Base-by-base conservation (phyloP, 2,329 filamentous ascomycete species). In the Thielaviopsis punctulata region DNA sequence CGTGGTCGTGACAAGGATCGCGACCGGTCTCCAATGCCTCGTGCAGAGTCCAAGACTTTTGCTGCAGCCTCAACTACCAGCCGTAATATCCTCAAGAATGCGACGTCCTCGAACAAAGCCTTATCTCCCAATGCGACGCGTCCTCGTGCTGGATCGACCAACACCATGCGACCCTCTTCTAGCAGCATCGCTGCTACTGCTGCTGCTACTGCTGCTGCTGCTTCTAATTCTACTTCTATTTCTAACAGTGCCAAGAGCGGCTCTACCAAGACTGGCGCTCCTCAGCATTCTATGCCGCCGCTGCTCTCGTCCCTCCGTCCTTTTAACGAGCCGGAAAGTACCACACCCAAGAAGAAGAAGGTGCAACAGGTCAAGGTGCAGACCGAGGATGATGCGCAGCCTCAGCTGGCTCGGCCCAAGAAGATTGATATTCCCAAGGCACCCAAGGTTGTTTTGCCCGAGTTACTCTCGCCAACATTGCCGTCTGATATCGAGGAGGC, bases 381-480 rank as follows among this genome's bases (percentile, higher is more conserved):
- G 49, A 59, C 59, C 57, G 69, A 64, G 60, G 67, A 61, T 56
- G 57, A 59, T 45, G 60, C 59, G 10, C 61, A 63, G 15, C 27
- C 30, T 24, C 19, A n/a, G n/a, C n/a, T n/a, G n/a, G n/a, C 25
- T 23, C 45, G 48, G 10, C 47, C 24, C 45, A 55, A 45, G 39
- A 55, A 45, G 19, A 53, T 52, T 25, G 44, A 51, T 10, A 54
- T 54, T 6, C 52, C 62, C 58, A 41, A 55, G 52, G 5, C 55
- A 56, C 19, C 61, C 57, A 13, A 64, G 56, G 53, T 44, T 54
- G 21, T 51, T 56, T 39, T 55, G 12, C 76, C 75, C 0, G 64
- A 69, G 0, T 63, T 79, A 6, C 64, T 79, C 10, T 79, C 76
- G 0, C 76, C 76, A 0, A 79, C 75, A 0, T 61, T 79, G 6